Conservation (phyloP, 1,284 basidiomycete species). For the Sphagnurus paluster region DNA sequence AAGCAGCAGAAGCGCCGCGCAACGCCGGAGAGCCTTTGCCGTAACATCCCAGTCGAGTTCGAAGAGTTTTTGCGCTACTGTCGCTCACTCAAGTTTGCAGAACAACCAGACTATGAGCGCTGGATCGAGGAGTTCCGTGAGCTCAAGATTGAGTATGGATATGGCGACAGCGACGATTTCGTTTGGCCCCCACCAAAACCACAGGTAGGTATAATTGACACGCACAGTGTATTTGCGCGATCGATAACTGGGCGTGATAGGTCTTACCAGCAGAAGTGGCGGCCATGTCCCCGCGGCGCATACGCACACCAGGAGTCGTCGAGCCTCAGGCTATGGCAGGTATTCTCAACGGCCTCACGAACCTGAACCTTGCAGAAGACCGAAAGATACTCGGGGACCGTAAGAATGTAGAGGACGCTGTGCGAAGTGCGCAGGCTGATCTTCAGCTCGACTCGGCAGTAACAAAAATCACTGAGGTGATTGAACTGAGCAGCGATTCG, state of each 20-base stretch:
- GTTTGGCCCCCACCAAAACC: slow-evolving; percentile 67
- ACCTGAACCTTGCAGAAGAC: slow-evolving; percentile 49
- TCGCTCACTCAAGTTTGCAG: slow-evolving; percentile 63
- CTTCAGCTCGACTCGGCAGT: slow-evolving; percentile 24
- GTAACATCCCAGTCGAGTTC: slow-evolving; percentile 65
- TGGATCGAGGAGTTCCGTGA: slow-evolving; percentile 64
- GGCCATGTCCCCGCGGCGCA: slow-evolving; percentile 31
- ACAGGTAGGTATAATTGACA: slow-evolving; percentile 21
- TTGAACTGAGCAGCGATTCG: slow-evolving; percentile 51
- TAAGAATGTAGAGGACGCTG: slow-evolving; percentile 41
- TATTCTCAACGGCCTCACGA: slow-evolving; percentile 57
- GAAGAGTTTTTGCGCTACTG: slow-evolving; percentile 75
- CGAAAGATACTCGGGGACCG: slow-evolving; percentile 51
- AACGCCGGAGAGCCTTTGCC: slow-evolving; percentile 65
- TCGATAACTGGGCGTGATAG: neutral
- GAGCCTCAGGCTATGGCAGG: slow-evolving; percentile 45
- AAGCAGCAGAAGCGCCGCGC: slow-evolving; percentile 61
- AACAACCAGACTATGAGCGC: slow-evolving; percentile 60
- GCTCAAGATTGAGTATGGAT: slow-evolving; percentile 60
- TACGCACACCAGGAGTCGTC: slow-evolving; percentile 25
- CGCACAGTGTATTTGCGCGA: neutral
- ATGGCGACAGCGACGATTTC: slow-evolving; percentile 55
- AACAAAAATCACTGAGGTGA: slow-evolving; percentile 33
- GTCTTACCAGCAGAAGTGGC: slow-evolving; percentile 22
- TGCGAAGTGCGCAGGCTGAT: slow-evolving; percentile 31